Evolutionary conservation across 768 basidiomycete genomes (phyloP).

Genomic region (Gloeopeniophorella convolvens): DNA sequence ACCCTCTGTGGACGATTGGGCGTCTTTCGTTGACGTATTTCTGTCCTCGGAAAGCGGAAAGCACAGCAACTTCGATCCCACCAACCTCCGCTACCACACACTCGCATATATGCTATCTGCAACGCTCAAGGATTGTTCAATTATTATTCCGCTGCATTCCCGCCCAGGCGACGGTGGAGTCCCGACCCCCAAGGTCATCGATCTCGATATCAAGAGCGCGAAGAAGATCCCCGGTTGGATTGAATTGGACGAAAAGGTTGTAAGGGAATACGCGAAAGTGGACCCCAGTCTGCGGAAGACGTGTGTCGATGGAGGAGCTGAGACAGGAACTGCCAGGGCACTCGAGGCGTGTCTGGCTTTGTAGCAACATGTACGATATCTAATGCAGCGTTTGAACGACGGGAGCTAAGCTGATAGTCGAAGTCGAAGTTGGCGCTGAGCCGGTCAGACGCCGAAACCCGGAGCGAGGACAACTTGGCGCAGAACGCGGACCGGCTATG

Average conservation of each 20-base stretch:
- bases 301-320: slow-evolving; percentile 6
- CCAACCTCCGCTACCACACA: slow-evolving; percentile 53
- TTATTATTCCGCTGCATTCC: slow-evolving; percentile 41
- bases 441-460: too few relatives aligned
- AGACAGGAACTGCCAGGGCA: too few relatives aligned
- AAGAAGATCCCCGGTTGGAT: slow-evolving; percentile 63
- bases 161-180: slow-evolving; percentile 26
- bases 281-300: slow-evolving; percentile 5
- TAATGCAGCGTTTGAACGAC: neutral
- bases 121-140: slow-evolving; percentile 95
- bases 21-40: slow-evolving; percentile 53
- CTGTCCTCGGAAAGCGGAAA: slow-evolving; percentile 31
- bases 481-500: too few relatives aligned
- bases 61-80: slow-evolving; percentile 34
- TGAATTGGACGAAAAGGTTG: slow-evolving; percentile 65
- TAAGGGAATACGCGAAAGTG: slow-evolving; percentile 33
- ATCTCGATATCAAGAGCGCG: slow-evolving; percentile 78
- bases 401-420: too few relatives aligned
- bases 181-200: slow-evolving; percentile 62
- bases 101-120: slow-evolving; percentile 82
- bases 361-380: neutral
- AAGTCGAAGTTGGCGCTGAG: too few relatives aligned
- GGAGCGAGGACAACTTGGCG: too few relatives aligned
- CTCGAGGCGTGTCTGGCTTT: neutral
- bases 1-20: slow-evolving; percentile 61